Base-by-base conservation (phyloP, 305 asterid genomes). In the Coffea humblotiana region DNA sequence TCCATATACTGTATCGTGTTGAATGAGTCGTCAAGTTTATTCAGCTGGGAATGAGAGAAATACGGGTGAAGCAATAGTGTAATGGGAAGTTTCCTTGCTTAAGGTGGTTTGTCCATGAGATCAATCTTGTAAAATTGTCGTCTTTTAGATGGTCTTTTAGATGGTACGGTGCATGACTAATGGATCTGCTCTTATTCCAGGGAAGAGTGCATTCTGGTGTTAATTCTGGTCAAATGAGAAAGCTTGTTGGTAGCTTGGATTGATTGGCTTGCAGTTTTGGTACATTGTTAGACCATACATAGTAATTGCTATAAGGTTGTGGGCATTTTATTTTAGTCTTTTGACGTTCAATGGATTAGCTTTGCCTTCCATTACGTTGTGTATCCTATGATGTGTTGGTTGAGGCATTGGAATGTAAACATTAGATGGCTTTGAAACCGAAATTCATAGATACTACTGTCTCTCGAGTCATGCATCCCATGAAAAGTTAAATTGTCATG, bases 381-480 rank as follows among this genome's bases (percentile, higher is more conserved):
- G 25, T 61, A 25, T 47, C 19, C 18, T 14, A 35, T 43, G 25
- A 71, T 47, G 11, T 63, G 21, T 48, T 65, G 40, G 32, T 11
- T 51, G 72, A 76, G 78, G 79, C 60, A 15, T 63, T 65, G 71
- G 61, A 56, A 76, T 61, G 79, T 47, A 76, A 32, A 76, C 65
- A 51, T 76, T 15, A 64, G 13, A 25, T 76, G 27, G 79, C 37
- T 64, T 64, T 76, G 72, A 64, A 47, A 56, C 21, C 6, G 43
- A 40, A 40, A 40, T 40, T 40, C 43, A 40, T 40, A 40, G 43
- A 40, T 40, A 40, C 32, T 37, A 37, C 43, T 32, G 32, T 32
- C 32, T 40, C 43, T 40, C 43, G 43, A 3, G 43, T 40, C 43
- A 40, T 40, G 43, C 43, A 40, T 40, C 43, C 43, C 43, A 40